Conservation (phyloP, 192 early-diverging fungal genomes). For the Powellomyces hirtus region DNA sequence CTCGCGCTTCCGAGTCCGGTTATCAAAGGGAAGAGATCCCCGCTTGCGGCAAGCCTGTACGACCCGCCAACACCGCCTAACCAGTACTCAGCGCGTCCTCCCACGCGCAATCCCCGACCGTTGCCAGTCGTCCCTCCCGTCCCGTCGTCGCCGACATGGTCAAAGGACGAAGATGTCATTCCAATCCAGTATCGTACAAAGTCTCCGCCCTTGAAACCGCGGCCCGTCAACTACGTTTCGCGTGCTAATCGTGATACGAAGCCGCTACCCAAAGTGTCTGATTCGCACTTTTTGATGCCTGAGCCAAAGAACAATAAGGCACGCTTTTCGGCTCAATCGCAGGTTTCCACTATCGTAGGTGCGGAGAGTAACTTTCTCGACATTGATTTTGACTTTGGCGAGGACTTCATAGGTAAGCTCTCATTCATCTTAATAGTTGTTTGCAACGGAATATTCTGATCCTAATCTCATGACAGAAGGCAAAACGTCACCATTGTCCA, state of each 20-base stretch:
- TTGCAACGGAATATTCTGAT: background rate
- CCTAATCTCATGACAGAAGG: background rate
- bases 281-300: background rate
- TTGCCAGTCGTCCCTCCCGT: constrained; percentile 7
- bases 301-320: background rate
- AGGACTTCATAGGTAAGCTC: constrained; percentile 4
- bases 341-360: constrained; percentile 20
- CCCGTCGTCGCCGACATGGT: background rate
- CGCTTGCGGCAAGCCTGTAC: background rate
- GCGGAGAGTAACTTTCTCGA: constrained; percentile 25
- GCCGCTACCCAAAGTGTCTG: constrained; percentile 5
- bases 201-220: constrained; percentile 25
- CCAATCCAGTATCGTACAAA: constrained; percentile 22
- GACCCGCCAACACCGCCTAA: background rate
- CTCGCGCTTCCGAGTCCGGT: constrained; percentile 23
- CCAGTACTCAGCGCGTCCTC: background rate
- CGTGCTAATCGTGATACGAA: constrained; percentile 1
- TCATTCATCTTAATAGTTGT: background rate
- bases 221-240: constrained; percentile 20
- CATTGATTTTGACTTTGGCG: constrained; percentile 21
- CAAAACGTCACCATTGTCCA: too few relatives aligned
- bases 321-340: constrained; percentile 15
- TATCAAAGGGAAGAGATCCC: background rate
- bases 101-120: background rate
- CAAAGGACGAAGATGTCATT: constrained; percentile 3